These are phyloP conservation scores for Senna siamea DNA, from an alignment of 306 rosid genomes.

Conservation along the genomic window DNA sequence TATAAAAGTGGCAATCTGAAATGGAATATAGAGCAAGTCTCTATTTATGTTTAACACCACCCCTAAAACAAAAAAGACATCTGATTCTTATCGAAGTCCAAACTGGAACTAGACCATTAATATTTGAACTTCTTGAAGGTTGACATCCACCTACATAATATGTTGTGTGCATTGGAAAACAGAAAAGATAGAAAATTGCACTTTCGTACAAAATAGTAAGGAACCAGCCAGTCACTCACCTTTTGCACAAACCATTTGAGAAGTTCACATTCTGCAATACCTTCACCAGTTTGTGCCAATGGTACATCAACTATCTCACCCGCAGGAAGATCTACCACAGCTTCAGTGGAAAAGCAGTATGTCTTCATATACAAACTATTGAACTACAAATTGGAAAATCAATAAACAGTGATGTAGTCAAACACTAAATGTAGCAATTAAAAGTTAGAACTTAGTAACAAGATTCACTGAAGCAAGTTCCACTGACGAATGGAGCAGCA, in stretches of 20 bases:
- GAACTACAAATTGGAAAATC: slow-evolving; percentile 41
- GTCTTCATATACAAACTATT: slow-evolving; percentile 36
- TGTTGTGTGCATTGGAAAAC: background rate
- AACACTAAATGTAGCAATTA: background rate
- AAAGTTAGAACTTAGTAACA: background rate
- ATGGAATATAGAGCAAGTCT: background rate
- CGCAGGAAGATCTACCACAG: slow-evolving; percentile 43
- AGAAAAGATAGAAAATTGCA: too few relatives aligned
- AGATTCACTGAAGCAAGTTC: too few relatives aligned
- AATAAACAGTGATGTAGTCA: background rate
- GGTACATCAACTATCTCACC: slow-evolving; percentile 72
- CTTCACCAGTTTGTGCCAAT: slow-evolving; percentile 98
- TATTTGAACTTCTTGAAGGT: background rate
- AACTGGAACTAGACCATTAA: too few relatives aligned
- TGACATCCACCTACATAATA: background rate
- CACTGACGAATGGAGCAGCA: too few relatives aligned
- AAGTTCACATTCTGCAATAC: slow-evolving; percentile 97
- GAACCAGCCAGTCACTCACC: slow-evolving; percentile 50
- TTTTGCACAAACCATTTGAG: slow-evolving; percentile 94
- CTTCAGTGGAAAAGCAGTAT: slow-evolving; percentile 60
- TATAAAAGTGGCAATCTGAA: slow-evolving; percentile 11
- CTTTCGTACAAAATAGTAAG: background rate
- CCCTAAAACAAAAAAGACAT: too few relatives aligned
- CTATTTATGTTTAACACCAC: background rate
- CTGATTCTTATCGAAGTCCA: too few relatives aligned